Base-by-base conservation (phyloP, 352 stramenopile species). In the Pythium aristosporum region DNA sequence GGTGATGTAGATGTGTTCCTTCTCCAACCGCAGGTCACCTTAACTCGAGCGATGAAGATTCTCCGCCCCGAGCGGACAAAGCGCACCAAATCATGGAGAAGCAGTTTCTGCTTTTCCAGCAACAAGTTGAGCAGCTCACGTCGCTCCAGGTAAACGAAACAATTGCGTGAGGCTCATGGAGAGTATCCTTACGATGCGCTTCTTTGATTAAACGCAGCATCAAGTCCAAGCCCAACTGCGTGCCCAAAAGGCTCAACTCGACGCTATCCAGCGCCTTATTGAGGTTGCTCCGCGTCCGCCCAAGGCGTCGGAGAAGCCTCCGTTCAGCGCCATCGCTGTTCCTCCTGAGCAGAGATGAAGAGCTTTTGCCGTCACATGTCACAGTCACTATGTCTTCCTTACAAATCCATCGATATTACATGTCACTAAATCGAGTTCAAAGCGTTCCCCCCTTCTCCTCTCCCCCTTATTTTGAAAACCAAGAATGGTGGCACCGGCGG, bases 41-140 rank as follows among this genome's bases (percentile, higher is more conserved):
- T 15, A 39, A 18, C 23, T 59, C 44, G 3, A 71, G 54, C 25
- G 54, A 56, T 23, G 48, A 23, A 6, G 44, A 43, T 12, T 15
- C 16, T 9, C 34, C 34, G 25, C 16, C 20, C n/a, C 36, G 20
- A 13, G 13, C 8, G 0, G 11, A 42, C 25, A 72, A 71, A 47
- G n/a, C 47, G 9, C 44, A 15, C 36, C 51, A 37, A 6, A 43
- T 60, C 10, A 32, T 44, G n/a, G 47, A 63, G 10, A 55, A 43
- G 10, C 23, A 72, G 34, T 61, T 77, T 10, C 50, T 65, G 20
- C 55, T 71, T 2, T 61, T 89, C 16, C 77, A 89, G 66, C 63
- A 87, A 18, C 72, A 87, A 71, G 68, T 91, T 13, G 74, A 89
- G 21, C 67, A 71, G 21, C 75, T 91, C 30, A 82, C 61, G 36